Evolutionary conservation across 768 basidiomycete genomes (phyloP), one percentile per base, ranked within the genome.

Genomic region (Leccinum imitatum): DNA sequence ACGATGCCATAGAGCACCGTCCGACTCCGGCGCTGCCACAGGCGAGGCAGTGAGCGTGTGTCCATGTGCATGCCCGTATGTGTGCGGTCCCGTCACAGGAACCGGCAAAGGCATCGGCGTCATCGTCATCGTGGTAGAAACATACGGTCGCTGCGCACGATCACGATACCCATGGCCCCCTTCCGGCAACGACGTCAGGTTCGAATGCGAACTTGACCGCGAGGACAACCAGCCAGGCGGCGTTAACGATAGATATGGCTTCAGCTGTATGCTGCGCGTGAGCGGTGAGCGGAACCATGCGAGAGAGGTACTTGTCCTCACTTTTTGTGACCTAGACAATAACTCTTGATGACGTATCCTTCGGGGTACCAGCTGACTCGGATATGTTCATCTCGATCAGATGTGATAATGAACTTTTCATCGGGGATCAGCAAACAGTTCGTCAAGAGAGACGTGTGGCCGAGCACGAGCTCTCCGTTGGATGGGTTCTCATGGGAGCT

Each of bases 341-440:
- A 98, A 62, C 82, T 85, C 72, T 98, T 93, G 62, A 98, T 90
- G 48, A 83, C 83, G 65, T 88, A 90, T 17, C 94, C 91, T 56
- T 89, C 79, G 0, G 97, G 97, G 69, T 83, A 98, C 84, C 91
- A 85, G 67, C 91, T 95, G 15, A 96, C 83, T 56, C 97, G 82
- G 54, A 99, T 89, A 69, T 98, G 97, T 71, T 98, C 97, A 69
- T 99, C 97, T 50, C 97, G 78, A 69, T 98, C 97, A 0, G 93
- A 89, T 0, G 94, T 93, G 63, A 98, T 82, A 67, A 99, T 87
- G 69, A 81, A 87, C 55, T 80, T 81, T 65, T 87, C 85, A 67
- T 91, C 87, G 0, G 73, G 70, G 0, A 87, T 82, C 57, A 96
- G 82, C 48, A 88, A 67, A 71, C 90, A 87, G 1, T 81, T 74